Base-by-base conservation (phyloP, 768 basidiomycete genomes). In the Lanmaoa rubissima region DNA sequence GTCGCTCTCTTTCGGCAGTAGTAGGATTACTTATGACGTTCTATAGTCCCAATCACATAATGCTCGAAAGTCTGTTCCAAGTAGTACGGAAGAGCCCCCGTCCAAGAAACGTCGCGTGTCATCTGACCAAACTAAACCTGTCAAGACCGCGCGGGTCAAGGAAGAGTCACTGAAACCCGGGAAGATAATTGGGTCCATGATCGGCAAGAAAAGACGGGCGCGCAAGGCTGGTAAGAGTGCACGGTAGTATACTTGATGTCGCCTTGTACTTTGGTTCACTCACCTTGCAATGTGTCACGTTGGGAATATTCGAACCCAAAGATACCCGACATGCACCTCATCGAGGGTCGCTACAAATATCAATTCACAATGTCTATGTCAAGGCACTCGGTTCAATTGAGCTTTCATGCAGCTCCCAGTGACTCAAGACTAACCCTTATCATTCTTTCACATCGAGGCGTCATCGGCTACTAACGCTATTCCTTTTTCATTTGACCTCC, bases 121-220 rank as follows among this genome's bases (percentile, higher is more conserved):
- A 4, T 61, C 63, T 36, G 62, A 67, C 28, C 57, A 19, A 61
- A 59, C 57, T 60, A 64, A 64, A 55, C 61, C 69, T 62, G 53
- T 24, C 61, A 62, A 66, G 58, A 61, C 70, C 63, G 53, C 31
- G 34, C 52, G 44, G 24, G 38, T 54, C 17, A 66, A 64, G 39
- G 60, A 65, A 28, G 64, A 64, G 32, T 44, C 62, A 4, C 44
- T 43, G 10, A 74, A 66, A 47, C 50, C 70, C 1, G 76, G 76
- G 26, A 76, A 80, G 38, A 75, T 76, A 2, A 62, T 92, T 38
- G 90, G 91, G 7, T 79, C 84, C 8, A 61, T 93, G 35, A 94
- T 94, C 61, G 90, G 92, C 14, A 78, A 89, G 65, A 94, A 93
- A 75, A 79, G 92, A 52, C 88, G 86, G 66, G 80, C 87, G 69